These are phyloP conservation scores for Aspergillus caelatus DNA, from an alignment of 2,329 filamentous ascomycete species.

Conservation along the genomic window DNA sequence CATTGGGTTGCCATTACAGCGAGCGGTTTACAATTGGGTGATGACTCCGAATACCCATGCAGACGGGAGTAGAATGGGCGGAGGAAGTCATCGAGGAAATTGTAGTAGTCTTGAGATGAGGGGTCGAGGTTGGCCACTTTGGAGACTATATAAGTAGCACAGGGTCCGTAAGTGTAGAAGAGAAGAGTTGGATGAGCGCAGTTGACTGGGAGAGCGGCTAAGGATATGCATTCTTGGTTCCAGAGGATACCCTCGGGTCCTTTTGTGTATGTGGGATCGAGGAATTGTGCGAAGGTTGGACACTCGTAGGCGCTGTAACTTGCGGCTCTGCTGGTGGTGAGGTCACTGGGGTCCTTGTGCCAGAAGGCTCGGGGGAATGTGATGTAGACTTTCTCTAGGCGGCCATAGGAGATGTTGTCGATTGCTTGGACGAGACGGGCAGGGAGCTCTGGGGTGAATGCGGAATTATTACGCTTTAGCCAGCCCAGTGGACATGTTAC, in stretches of 20 bases:
- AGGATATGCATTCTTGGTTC: slow-evolving; percentile 77
- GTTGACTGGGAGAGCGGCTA: slow-evolving; percentile 64
- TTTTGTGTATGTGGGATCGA: slow-evolving; percentile 68
- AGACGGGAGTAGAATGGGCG: slow-evolving; percentile 76
- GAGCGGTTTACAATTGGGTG: slow-evolving; percentile 63
- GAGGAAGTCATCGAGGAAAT: slow-evolving; percentile 68
- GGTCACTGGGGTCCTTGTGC: slow-evolving; percentile 46
- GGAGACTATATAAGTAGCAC: slow-evolving; percentile 43
- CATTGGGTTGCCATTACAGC: slow-evolving; percentile 73
- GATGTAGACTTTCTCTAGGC: slow-evolving; percentile 57
- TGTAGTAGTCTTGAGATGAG: slow-evolving; percentile 53
- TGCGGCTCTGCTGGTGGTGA: slow-evolving; percentile 6
- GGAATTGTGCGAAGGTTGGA: slow-evolving; percentile 76
- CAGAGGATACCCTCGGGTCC: slow-evolving; percentile 66
- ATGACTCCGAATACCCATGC: slow-evolving; percentile 63
- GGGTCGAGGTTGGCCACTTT: slow-evolving; percentile 32
- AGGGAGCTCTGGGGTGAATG: slow-evolving; percentile 51
- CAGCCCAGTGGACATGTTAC: slow-evolving; percentile 58
- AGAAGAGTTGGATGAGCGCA: slow-evolving; percentile 77
- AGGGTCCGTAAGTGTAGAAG: slow-evolving; percentile 64
- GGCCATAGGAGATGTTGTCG: slow-evolving; percentile 50
- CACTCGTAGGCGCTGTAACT: slow-evolving; percentile 36
- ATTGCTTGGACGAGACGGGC: slow-evolving; percentile 48
- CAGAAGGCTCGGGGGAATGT: slow-evolving; percentile 79
- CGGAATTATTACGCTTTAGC: slow-evolving; percentile 51